Conservation (phyloP, 106 monocot species). For the Apostasia shenzhenica region DNA sequence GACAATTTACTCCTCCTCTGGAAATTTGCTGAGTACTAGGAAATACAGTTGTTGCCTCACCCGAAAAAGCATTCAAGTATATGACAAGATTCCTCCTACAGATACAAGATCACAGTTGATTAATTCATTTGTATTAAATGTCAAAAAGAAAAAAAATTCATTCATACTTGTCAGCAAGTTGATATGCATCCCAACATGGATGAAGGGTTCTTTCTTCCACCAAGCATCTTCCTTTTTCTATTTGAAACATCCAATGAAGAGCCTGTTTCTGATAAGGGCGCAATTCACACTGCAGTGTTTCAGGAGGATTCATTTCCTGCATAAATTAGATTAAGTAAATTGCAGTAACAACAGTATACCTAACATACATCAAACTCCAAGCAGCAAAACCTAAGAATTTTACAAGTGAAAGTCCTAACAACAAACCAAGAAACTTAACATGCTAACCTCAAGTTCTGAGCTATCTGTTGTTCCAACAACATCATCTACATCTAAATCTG, state of each 20-base stretch:
- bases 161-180: slow-evolving; percentile 67
- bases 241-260: slow-evolving; percentile 82
- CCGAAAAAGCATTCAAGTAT: slow-evolving; percentile 88
- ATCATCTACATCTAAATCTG: slow-evolving; percentile 58
- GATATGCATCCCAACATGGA: slow-evolving; percentile 93
- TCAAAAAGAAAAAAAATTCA: too few species aligned
- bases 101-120: slow-evolving; percentile 5
- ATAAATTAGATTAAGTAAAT: background rate
- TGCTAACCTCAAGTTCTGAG: slow-evolving; percentile 57
- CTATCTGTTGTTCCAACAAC: slow-evolving; percentile 59
- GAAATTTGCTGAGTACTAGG: slow-evolving; percentile 81
- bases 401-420: background rate
- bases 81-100: slow-evolving; percentile 62
- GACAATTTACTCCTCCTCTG: slow-evolving; percentile 79
- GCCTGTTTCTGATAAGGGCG: slow-evolving; percentile 94
- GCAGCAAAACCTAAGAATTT: background rate
- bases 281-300: slow-evolving; percentile 61
- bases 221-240: slow-evolving; percentile 62
- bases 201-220: slow-evolving; percentile 71
- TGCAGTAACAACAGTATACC: background rate
- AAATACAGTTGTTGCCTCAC: slow-evolving; percentile 77
- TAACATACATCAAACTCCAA: background rate
- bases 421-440: background rate
- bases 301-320: slow-evolving; percentile 74
- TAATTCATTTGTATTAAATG: background rate